Evolutionary conservation across 306 rosid species (phyloP).

Genomic region (Carpinus viminea): DNA sequence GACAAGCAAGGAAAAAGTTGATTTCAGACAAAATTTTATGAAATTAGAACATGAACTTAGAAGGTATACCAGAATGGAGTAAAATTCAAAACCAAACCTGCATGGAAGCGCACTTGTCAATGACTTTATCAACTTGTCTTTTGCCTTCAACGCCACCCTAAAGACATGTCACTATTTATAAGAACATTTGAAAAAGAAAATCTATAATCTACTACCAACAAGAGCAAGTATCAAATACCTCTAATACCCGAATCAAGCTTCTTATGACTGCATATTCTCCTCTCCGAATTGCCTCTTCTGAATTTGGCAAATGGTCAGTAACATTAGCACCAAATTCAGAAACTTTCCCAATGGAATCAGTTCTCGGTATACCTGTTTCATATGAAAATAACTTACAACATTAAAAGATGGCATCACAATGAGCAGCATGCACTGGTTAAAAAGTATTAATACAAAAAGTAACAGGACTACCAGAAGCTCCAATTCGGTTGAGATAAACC

Average conservation of each 20-base stretch:
- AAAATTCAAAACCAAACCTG: slow-evolving; percentile 53
- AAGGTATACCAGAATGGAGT: slow-evolving; percentile 9
- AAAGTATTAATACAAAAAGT: slow-evolving; percentile 23
- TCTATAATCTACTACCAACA: slow-evolving; percentile 21
- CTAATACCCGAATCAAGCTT: slow-evolving; percentile 86
- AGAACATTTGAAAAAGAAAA: slow-evolving; percentile 20
- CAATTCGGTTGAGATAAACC: slow-evolving; percentile 77
- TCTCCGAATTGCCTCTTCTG: slow-evolving; percentile 87
- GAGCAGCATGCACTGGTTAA: background rate
- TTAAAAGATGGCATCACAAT: background rate
- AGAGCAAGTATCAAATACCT: slow-evolving; percentile 51
- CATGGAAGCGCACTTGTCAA: slow-evolving; percentile 90
- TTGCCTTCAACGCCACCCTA: slow-evolving; percentile 97
- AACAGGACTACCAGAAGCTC: slow-evolving; percentile 65
- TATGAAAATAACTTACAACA: slow-evolving; percentile 28
- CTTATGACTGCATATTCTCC: slow-evolving; percentile 91
- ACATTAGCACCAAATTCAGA: slow-evolving; percentile 52
- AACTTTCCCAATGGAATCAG: slow-evolving; percentile 73
- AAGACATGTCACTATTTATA: slow-evolving; percentile 29
- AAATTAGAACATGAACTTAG: slow-evolving; percentile 16
- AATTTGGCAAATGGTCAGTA: slow-evolving; percentile 58
- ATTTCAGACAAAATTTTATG: slow-evolving; percentile 4
- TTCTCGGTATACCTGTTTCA: slow-evolving; percentile 73
- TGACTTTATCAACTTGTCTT: slow-evolving; percentile 92
- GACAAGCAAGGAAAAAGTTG: background rate